phyloP scores from a whole-genome alignment of 768 basidiomycete genomes.

The Lyophyllum decastes region DNA sequence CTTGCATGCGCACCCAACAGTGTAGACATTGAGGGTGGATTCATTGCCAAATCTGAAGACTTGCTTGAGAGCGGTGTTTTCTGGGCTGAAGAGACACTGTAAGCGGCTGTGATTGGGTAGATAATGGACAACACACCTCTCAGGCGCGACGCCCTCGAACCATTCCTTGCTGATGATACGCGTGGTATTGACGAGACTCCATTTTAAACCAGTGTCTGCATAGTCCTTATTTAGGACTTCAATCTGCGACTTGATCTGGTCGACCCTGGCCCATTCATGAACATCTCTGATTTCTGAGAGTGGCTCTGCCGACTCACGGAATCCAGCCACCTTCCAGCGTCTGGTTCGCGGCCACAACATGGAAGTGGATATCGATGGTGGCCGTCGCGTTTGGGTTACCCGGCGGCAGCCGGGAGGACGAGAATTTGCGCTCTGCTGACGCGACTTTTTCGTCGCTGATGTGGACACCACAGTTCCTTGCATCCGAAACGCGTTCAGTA shows the following conservation, averaged over 20 bases:
- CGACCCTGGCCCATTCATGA: slow-evolving; percentile 17
- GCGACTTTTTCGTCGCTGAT: slow-evolving; percentile 32
- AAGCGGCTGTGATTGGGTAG: neutral
- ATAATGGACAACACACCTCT: slow-evolving; percentile 19
- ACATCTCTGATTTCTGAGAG: neutral
- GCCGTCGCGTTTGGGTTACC: slow-evolving; percentile 27
- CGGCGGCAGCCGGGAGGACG: slow-evolving; percentile 29
- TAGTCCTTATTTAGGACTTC: slow-evolving; percentile 44
- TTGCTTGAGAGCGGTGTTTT: slow-evolving; percentile 46
- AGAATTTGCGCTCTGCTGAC: slow-evolving; percentile 40
- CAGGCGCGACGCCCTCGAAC: slow-evolving; percentile 46
- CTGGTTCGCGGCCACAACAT: slow-evolving; percentile 42
- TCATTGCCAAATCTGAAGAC: slow-evolving; percentile 40
- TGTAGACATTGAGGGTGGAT: slow-evolving; percentile 38
- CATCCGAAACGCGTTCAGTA: neutral
- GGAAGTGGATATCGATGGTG: slow-evolving; percentile 42
- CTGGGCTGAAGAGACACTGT: slow-evolving; percentile 15
- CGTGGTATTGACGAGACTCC: slow-evolving; percentile 39
- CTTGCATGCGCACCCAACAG: slow-evolving; percentile 27
- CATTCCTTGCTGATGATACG: slow-evolving; percentile 46
- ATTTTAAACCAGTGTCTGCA: slow-evolving; percentile 36
- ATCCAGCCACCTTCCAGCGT: slow-evolving; percentile 40
- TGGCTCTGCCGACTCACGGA: slow-evolving; percentile 28
- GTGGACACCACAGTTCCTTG: slow-evolving; percentile 38
- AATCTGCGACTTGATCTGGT: slow-evolving; percentile 36